Conservation (phyloP, 768 basidiomycete species). For the Mycena rosella region DNA sequence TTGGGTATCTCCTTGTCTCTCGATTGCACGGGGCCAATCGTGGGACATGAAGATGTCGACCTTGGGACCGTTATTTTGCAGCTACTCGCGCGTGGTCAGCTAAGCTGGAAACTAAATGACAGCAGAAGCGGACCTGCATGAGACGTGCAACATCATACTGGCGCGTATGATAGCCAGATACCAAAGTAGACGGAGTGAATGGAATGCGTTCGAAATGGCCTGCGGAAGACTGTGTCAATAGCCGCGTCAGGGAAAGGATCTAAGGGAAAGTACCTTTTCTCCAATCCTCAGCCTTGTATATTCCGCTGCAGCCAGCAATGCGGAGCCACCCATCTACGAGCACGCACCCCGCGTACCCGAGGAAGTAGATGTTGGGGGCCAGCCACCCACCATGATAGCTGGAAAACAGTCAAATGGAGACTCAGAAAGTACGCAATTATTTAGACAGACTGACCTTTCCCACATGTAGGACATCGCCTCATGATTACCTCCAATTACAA, state of each 20-base stretch:
- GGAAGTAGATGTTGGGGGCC: slow-evolving; percentile 96
- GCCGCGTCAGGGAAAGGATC: neutral
- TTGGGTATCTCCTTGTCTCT: slow-evolving; percentile 78
- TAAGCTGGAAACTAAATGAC: neutral
- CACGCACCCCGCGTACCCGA: slow-evolving; percentile 92
- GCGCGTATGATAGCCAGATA: slow-evolving; percentile 92
- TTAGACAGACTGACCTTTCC: slow-evolving; percentile 17
- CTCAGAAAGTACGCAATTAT: neutral
- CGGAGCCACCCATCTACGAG: slow-evolving; percentile 84
- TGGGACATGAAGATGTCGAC: slow-evolving; percentile 91
- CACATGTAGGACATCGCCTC: slow-evolving; percentile 29
- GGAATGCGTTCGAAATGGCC: slow-evolving; percentile 88
- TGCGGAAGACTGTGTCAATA: slow-evolving; percentile 40
- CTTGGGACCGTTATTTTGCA: slow-evolving; percentile 60
- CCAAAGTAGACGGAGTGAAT: slow-evolving; percentile 77
- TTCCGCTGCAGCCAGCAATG: slow-evolving; percentile 93
- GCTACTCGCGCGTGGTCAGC: slow-evolving; percentile 30
- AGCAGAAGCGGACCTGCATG: slow-evolving; percentile 66
- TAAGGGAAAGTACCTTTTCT: slow-evolving; percentile 60
- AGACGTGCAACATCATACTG: slow-evolving; percentile 86
- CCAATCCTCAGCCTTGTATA: slow-evolving; percentile 87
- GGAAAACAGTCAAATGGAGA: neutral
- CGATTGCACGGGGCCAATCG: slow-evolving; percentile 94
- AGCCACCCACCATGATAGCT: slow-evolving; percentile 98
- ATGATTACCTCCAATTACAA: slow-evolving; percentile 33